phyloP scores from a whole-genome alignment of 2,329 filamentous ascomycete species.

The Pseudogymnoascus destructans region DNA sequence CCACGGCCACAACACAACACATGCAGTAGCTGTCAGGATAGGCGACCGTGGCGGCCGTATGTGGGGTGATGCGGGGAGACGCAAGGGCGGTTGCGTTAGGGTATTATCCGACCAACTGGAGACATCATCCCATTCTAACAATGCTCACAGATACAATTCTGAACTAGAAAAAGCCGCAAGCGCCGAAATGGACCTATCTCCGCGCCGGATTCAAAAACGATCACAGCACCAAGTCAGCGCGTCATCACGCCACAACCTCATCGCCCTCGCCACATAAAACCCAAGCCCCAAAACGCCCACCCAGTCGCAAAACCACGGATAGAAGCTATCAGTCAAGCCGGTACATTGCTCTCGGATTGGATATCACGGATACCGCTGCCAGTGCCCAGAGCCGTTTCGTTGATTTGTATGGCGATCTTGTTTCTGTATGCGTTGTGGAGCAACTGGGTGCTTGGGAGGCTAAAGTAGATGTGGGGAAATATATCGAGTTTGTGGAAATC shows the following conservation, averaged over 20 bases:
- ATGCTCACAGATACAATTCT: not conserved
- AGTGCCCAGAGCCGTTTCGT: not conserved
- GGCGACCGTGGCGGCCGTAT: not conserved
- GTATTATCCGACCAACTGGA: not conserved
- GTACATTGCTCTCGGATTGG: not conserved
- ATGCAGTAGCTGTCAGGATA: not conserved
- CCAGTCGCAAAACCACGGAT: not conserved
- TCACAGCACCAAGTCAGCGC: not conserved
- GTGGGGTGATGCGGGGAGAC: not conserved
- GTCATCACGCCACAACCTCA: not conserved
- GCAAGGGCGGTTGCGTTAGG: not conserved
- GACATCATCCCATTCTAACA: not conserved
- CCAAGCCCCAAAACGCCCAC: not conserved
- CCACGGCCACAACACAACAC: too few species aligned
- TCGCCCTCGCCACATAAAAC: not conserved
- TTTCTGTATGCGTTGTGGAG: not conserved
- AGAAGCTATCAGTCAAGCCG: not conserved
- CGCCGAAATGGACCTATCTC: not conserved
- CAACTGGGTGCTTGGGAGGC: not conserved
- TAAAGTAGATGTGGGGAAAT: not conserved
- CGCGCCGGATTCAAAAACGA: not conserved
- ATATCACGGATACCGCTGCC: not conserved
- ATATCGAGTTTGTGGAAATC: not conserved
- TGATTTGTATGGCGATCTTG: not conserved
- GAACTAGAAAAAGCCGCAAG: not conserved